Evolutionary conservation across 345 rosid genomes (phyloP).

Genomic region (Theobroma cacao): DNA sequence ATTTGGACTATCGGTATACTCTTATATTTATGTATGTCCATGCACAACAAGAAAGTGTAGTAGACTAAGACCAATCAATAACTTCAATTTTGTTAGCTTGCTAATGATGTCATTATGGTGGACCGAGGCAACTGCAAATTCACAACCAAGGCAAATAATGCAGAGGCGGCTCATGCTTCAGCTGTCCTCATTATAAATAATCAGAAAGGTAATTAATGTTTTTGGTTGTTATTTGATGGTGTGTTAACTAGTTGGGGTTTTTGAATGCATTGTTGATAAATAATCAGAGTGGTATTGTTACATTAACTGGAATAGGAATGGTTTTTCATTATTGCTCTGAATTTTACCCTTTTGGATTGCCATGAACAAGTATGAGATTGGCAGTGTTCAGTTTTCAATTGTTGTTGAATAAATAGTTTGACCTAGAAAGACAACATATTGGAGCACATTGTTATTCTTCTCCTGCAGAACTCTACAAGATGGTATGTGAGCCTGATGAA

Average conservation of each 20-base stretch:
- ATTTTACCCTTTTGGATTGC: constrained; percentile 3
- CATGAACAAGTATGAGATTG: not conserved
- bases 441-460: not conserved
- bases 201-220: constrained; percentile 60
- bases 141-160: constrained; percentile 83
- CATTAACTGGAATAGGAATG: not conserved
- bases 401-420: constrained; percentile 1
- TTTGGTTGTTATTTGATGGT: constrained; percentile 8
- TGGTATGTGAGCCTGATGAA: constrained; percentile 99
- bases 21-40: not conserved
- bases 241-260: not conserved
- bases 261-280: not conserved
- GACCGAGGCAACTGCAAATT: constrained; percentile 88
- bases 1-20: not conserved
- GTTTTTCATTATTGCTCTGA: not conserved
- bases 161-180: constrained; percentile 88
- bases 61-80: constrained; percentile 6
- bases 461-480: constrained; percentile 85
- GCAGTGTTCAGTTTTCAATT: not conserved
- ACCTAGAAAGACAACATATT: not conserved
- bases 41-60: not conserved
- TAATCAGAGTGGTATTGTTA: not conserved
- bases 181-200: constrained; percentile 90
- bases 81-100: constrained; percentile 49
- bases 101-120: constrained; percentile 81